Evolutionary conservation across 352 stramenopile genomes (phyloP).

Genomic region (Globisporangium heterothallicum): DNA sequence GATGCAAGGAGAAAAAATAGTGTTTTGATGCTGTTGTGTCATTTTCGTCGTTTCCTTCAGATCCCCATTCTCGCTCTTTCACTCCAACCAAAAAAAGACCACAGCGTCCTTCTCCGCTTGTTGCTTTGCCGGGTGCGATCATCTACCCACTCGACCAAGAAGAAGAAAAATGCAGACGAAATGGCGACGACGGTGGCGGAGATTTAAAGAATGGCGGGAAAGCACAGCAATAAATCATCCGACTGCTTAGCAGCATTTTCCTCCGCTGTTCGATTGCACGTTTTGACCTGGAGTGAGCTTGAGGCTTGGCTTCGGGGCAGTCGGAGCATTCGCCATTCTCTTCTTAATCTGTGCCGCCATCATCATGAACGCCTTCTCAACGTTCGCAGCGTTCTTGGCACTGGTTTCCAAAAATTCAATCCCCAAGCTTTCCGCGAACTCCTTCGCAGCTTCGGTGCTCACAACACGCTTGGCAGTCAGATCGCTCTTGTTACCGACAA

Average conservation of each 20-base stretch:
- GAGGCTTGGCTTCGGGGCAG: conserved; percentile 59
- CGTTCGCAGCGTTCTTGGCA: conserved; percentile 87
- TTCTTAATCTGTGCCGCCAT: conserved; percentile 92
- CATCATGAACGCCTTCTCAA: conserved; percentile 91
- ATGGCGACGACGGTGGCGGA: conserved; percentile 7
- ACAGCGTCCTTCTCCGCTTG: neutral
- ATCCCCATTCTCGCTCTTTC: neutral
- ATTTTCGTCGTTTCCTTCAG: neutral
- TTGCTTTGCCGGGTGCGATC: conserved; percentile 7
- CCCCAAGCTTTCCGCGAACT: conserved; percentile 82
- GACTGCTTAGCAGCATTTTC: conserved; percentile 79
- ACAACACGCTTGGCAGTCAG: conserved; percentile 92
- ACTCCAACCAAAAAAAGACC: neutral
- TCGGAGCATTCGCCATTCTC: conserved; percentile 82
- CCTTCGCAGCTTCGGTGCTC: conserved; percentile 90
- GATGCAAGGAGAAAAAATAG: conserved; percentile 9
- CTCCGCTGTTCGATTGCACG: conserved; percentile 62
- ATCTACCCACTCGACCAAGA: conserved; percentile 12
- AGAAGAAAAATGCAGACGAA: conserved; percentile 11
- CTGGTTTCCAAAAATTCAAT: conserved; percentile 89
- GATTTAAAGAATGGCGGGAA: neutral
- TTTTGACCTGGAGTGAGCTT: conserved; percentile 56
- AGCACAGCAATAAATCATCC: conserved; percentile 35
- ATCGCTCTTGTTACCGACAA: conserved; percentile 99
- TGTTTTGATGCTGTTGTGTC: conserved; percentile 4